A percentile compares a stretch with the other conserved stretches of the same genome.
Conservation (phyloP, 306 rosid genomes). For the Castanospermum australe region DNA sequence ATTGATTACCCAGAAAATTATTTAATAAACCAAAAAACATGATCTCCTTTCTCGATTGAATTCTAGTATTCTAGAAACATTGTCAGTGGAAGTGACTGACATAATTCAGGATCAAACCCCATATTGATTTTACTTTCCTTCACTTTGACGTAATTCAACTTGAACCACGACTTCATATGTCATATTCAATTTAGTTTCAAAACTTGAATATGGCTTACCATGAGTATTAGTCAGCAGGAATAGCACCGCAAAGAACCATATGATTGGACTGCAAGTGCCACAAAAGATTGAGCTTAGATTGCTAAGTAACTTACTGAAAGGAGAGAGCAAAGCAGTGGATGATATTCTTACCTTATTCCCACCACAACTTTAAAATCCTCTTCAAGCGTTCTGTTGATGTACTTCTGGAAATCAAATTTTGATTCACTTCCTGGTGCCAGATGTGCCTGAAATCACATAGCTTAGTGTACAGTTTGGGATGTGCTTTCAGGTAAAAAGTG, state of each 20-base stretch:
- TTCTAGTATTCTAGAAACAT: neutral
- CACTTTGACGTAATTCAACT: neutral
- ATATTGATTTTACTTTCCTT: neutral
- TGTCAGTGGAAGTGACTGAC: neutral
- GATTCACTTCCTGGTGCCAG: conserved; percentile 57
- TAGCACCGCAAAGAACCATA: conserved; percentile 70
- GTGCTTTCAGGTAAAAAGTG: neutral
- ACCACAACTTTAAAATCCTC: conserved; percentile 74
- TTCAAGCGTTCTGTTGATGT: conserved; percentile 70
- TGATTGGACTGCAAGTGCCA: conserved; percentile 58
- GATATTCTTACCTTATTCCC: conserved; percentile 56
- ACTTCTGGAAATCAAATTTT: conserved; percentile 65
- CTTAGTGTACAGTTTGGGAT: neutral
- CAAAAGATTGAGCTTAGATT: neutral
- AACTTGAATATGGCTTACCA: conserved; percentile 37
- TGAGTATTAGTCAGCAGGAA: conserved; percentile 51
- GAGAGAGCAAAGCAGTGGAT: neutral
- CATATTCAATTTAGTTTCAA: neutral
- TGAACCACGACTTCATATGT: neutral
- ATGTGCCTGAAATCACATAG: conserved; percentile 60
- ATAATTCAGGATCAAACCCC: neutral
- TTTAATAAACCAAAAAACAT: neutral
- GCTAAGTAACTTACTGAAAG: conserved; percentile 4
- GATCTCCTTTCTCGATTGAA: neutral
- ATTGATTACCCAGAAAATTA: neutral